Evolutionary conservation across 108 stramenopile species (phyloP), one percentile per base, ranked within the genome.

Genomic region (Discostella stelligeroides): DNA sequence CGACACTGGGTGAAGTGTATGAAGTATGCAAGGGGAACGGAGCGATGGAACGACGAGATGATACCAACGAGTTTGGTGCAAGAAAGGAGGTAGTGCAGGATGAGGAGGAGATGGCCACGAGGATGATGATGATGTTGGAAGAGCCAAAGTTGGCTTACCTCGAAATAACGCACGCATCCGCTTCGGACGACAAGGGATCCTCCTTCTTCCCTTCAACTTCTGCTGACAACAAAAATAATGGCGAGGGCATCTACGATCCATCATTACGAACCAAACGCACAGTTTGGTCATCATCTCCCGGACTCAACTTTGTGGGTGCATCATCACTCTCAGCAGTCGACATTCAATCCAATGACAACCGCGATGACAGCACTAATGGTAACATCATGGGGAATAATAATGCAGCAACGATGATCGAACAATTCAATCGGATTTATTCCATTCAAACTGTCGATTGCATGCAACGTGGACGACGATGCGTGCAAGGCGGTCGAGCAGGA

Each of bases 241-340:
- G n/a, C 56, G 21, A 12, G 5, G 25, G 56, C 39, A 5, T 12
- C 28, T 8, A 21, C 29, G 18, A 56, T 56, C 58, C 39, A 21
- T 40, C 58, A 20, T 29, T 12, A 42, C 14, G 18, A 46, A 14
- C 42, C 10, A 14, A 27, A 63, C 21, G 60, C n/a, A 17, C 40
- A 0, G 20, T 80, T 23, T 80, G 79, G 79, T 60, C 73, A 8
- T 75, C 73, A 0, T 40, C 68, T 29, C 79, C 79, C 21, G 79
- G 79, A 37, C 34, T 47, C 5, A 80, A 75, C 67, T 80, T 80
- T 40, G 60, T 80, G 6, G 68, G 79, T 20, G 79, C 63, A 11
- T 56, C 76, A 0, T 61, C 68, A 24, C 49, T 70, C 38, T 34
- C 39, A 5, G 14, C 55, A 2, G 38, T 56, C 17, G 60, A 70